Conservation (phyloP, 129 eudicot species). For the Sambucus nigra region DNA sequence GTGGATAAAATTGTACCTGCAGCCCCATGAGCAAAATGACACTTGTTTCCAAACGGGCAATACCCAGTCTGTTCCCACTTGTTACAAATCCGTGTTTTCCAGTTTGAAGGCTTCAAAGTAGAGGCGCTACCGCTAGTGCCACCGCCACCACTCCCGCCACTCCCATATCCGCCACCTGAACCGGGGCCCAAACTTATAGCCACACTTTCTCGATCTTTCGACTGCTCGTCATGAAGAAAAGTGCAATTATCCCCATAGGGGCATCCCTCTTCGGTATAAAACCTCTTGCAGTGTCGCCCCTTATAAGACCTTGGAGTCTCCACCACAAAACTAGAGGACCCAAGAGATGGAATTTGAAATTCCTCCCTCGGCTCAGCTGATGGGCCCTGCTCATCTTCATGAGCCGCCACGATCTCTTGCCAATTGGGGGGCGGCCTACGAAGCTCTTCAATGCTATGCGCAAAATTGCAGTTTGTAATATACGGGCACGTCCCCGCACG, state of each 20-base stretch:
- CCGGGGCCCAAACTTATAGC: slow-evolving; percentile 94
- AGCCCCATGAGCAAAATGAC: slow-evolving; percentile 97
- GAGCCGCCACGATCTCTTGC: slow-evolving; percentile 91
- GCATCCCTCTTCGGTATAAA: slow-evolving; percentile 93
- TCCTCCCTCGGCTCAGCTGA: slow-evolving; percentile 81
- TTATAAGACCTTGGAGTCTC: slow-evolving; percentile 82
- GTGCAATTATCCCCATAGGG: slow-evolving; percentile 96
- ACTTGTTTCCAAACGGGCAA: slow-evolving; percentile 93
- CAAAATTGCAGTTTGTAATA: slow-evolving; percentile 76
- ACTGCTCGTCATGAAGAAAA: slow-evolving; percentile 93
- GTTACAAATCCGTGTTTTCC: slow-evolving; percentile 97
- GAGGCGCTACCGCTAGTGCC: slow-evolving; percentile 8
- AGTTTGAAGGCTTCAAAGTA: slow-evolving; percentile 76
- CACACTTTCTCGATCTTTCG: slow-evolving; percentile 85
- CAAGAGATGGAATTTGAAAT: slow-evolving; percentile 67
- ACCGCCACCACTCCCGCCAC: slow-evolving; percentile 30
- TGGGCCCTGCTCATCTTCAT: slow-evolving; percentile 58
- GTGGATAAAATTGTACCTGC: slow-evolving; percentile 50
- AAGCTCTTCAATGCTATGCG: slow-evolving; percentile 70
- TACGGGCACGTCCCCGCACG: slow-evolving; percentile 85
- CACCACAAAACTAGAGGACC: slow-evolving; percentile 39
- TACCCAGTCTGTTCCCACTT: slow-evolving; percentile 97
- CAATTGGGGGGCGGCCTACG: slow-evolving; percentile 85
- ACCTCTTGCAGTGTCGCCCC: slow-evolving; percentile 94
- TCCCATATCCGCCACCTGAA: slow-evolving; percentile 53